phyloP scores from a whole-genome alignment of 805 yeast species.

The Saccharomycopsis lassenensis region DNA sequence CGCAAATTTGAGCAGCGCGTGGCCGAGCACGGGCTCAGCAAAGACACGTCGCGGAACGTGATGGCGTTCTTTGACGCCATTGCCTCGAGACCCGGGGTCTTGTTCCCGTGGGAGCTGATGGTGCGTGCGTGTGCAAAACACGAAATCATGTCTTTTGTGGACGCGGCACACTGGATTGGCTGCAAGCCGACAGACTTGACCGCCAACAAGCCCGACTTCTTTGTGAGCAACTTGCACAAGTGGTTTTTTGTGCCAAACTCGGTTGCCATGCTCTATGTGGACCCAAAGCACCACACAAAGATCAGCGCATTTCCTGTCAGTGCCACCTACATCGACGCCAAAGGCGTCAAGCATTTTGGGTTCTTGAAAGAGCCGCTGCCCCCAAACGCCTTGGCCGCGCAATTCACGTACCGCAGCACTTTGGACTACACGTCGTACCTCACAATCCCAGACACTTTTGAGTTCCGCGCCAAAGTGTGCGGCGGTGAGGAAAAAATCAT shows the following conservation, averaged over 20 bases:
- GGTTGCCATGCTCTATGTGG: conserved; percentile 48
- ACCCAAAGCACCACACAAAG: conserved; percentile 34
- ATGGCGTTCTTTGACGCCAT: conserved; percentile 47
- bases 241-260: conserved; percentile 55
- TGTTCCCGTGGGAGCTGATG: conserved; percentile 44
- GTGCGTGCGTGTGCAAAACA: conserved; percentile 34
- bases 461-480: conserved; percentile 41
- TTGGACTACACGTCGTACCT: conserved; percentile 33
- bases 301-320: conserved; percentile 52
- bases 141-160: conserved; percentile 44
- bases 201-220: conserved; percentile 44
- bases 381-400: conserved; percentile 27
- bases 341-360: too few species aligned
- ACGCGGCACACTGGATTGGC: conserved; percentile 68
- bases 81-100: conserved; percentile 53
- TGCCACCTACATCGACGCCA: conserved; percentile 27
- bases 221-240: conserved; percentile 54
- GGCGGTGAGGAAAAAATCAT: conserved; percentile 50
- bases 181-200: conserved; percentile 22
- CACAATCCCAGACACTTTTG: conserved; percentile 37
- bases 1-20: conserved; percentile 21
- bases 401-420: conserved; percentile 44
- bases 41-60: conserved; percentile 23
- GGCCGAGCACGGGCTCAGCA: background rate
- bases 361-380: too few species aligned